phyloP scores from a whole-genome alignment of 1,284 basidiomycete genomes.

The Baeospora myosura region DNA sequence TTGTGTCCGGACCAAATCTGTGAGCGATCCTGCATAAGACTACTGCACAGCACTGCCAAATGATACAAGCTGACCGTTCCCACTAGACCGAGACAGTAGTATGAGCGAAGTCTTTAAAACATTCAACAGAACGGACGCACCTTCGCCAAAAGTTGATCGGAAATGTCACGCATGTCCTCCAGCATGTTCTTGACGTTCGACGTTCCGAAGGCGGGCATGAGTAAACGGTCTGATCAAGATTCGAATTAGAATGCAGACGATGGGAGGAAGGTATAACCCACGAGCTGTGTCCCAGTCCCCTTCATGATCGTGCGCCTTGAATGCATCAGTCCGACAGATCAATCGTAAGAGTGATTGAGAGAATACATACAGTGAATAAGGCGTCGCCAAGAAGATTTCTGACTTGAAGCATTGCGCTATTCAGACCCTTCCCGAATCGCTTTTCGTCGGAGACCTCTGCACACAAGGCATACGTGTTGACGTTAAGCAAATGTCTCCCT shows the following conservation, averaged over 20 bases:
- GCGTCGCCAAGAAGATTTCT: conserved; percentile 39
- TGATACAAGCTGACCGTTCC: conserved; percentile 28
- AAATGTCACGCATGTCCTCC: conserved; percentile 42
- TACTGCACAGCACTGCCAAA: not conserved
- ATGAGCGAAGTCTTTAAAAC: not conserved
- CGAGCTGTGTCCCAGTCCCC: conserved; percentile 43
- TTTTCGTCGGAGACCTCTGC: conserved; percentile 40
- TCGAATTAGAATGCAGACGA: not conserved
- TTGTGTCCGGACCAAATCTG: conserved; percentile 35
- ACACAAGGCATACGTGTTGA: conserved; percentile 32
- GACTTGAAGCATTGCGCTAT: conserved; percentile 28
- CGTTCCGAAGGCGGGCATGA: conserved; percentile 47
- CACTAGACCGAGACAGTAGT: conserved; percentile 18
- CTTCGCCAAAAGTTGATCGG: conserved; percentile 40
- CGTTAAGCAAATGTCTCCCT: conserved; percentile 25
- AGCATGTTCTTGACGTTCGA: conserved; percentile 41
- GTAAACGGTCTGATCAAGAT: conserved; percentile 33
- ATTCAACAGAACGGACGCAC: not conserved
- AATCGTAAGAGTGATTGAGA: not conserved
- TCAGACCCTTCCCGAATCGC: conserved; percentile 36
- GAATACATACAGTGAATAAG: conserved; percentile 31
- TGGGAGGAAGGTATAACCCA: conserved; percentile 17
- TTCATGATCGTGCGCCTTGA: conserved; percentile 32
- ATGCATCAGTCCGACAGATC: not conserved
- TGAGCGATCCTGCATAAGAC: not conserved